Evolutionary conservation across 768 basidiomycete species (phyloP).

Genomic region (Agrocybe chaxingu): DNA sequence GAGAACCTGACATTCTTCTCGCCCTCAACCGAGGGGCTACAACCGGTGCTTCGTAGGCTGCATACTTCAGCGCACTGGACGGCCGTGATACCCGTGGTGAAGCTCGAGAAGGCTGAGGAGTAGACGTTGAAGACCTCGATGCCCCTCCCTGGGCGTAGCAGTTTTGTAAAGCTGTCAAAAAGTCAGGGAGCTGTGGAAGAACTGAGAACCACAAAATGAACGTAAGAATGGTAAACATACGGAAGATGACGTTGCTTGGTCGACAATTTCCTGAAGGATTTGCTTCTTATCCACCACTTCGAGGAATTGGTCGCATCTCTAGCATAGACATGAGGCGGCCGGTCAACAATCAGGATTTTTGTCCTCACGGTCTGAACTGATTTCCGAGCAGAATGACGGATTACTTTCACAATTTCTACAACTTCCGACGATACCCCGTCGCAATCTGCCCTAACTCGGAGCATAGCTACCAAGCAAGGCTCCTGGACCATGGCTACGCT

Average conservation of each 20-base stretch:
- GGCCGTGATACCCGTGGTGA: slow-evolving; percentile 9
- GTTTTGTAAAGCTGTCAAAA: slow-evolving; percentile 31
- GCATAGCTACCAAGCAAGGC: slow-evolving; percentile 66
- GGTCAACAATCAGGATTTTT: too few species aligned
- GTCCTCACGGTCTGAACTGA: slow-evolving; percentile 56
- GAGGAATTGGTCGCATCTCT: slow-evolving; percentile 75
- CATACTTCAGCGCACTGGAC: slow-evolving; percentile 57
- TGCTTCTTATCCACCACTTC: slow-evolving; percentile 42
- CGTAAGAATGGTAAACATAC: slow-evolving; percentile 29
- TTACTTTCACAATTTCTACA: slow-evolving; percentile 34
- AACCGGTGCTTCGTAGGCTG: slow-evolving; percentile 65
- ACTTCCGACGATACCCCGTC: slow-evolving; percentile 46
- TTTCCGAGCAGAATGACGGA: slow-evolving; percentile 42
- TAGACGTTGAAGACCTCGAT: slow-evolving; percentile 9
- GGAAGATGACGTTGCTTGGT: slow-evolving; percentile 49
- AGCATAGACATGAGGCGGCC: slow-evolving; percentile 7
- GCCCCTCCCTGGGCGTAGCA: slow-evolving; percentile 1
- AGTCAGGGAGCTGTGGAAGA: slow-evolving; percentile 63
- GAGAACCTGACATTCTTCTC: slow-evolving; percentile 26
- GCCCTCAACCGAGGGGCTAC: slow-evolving; percentile 40
- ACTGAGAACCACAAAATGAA: background rate
- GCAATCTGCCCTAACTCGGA: slow-evolving; percentile 61
- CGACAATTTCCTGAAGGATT: slow-evolving; percentile 43
- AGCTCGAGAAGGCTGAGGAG: slow-evolving; percentile 12
- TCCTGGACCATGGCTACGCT: slow-evolving; percentile 70